These are phyloP conservation scores for Schizopora paradoxa DNA, from an alignment of 1,284 basidiomycete genomes.

Conservation along the genomic window DNA sequence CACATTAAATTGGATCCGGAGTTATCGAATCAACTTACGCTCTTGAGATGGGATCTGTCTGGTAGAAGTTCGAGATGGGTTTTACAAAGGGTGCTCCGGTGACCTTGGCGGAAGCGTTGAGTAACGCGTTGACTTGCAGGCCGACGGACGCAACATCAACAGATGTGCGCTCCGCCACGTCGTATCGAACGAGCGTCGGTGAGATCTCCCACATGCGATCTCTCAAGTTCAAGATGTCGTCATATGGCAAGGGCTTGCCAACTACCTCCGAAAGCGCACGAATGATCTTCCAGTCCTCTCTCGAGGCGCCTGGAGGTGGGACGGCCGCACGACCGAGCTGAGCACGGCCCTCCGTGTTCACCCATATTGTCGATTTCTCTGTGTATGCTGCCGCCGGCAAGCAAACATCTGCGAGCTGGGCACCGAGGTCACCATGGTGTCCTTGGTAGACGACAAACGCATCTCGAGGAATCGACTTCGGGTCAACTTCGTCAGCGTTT, in stretches of 20 bases:
- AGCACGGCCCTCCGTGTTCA: conserved; percentile 94
- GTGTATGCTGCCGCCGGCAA: conserved; percentile 94
- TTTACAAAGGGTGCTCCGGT: conserved; percentile 65
- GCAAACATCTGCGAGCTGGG: conserved; percentile 94
- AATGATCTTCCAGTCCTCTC: conserved; percentile 99
- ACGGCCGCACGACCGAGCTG: conserved; percentile 93
- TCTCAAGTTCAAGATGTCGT: conserved; percentile 81
- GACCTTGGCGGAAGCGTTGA: conserved; percentile 51
- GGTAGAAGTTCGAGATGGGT: conserved; percentile 92
- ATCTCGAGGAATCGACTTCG: conserved; percentile 85
- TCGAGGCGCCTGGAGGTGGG: conserved; percentile 87
- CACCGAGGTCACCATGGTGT: conserved; percentile 96
- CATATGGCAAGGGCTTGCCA: conserved; percentile 81
- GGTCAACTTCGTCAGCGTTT: conserved; percentile 92
- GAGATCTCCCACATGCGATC: conserved; percentile 98
- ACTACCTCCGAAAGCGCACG: conserved; percentile 91
- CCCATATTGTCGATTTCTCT: conserved; percentile 92
- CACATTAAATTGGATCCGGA: neutral
- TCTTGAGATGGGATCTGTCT: conserved; percentile 86
- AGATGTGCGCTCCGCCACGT: conserved; percentile 77
- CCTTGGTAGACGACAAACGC: conserved; percentile 99
- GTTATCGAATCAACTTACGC: conserved; percentile 48
- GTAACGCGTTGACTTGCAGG: conserved; percentile 52
- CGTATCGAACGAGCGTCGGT: conserved; percentile 86
- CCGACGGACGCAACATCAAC: conserved; percentile 67